Evolutionary conservation across 73 alveolate species (phyloP), one percentile per base, ranked within the genome.

Genomic region (Paramecium tetraurelia): DNA sequence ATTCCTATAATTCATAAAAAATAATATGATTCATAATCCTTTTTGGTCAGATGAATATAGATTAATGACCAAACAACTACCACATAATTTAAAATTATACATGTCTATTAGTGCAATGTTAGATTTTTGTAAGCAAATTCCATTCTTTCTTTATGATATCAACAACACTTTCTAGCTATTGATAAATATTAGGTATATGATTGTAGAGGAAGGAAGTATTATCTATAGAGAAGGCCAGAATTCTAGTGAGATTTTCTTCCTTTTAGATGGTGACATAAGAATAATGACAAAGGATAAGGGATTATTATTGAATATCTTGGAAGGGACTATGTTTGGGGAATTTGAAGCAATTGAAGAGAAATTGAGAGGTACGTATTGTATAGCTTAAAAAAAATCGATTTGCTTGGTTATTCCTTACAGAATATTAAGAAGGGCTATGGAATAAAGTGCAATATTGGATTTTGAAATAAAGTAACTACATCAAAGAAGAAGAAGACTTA

Each of bases 261-360:
- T 80, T 1, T 44, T 80, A 9, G 33, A 22, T 44, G 90, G 90
- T 8, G 77, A 80, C 9, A 63, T 80, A 16, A 80, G 90, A 46
- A 41, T 80, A 24, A 48, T 80, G 76, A 44, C 90, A 44, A 31
- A 80, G 18, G 41, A 41, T 44, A 80, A 80, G 12, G 27, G 46
- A 4, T 43, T 63, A 18, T 80, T 80, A 80, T 24, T 80, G 16
- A 80, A 80, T 46, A 80, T 80, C 5, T 24, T 80, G 90, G 57
- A 41, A 44, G 90, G 90, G 7, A 80, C 90, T 0, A 43, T 80
- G 29, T 80, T 80, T 80, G 90, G 90, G 22, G 90, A 80, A 22
- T 44, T 80, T 46, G 90, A 80, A 44, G 75, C 90, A n/a, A 43
- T 80, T 3, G 90, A 80, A 46, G 90, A 46, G 29, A 80, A 18